Percentiles rank a stretch among this genome's conserved stretches.
phyloP scores from a whole-genome alignment of 1,284 basidiomycete species.

The Singerocomus rubriflavus region DNA sequence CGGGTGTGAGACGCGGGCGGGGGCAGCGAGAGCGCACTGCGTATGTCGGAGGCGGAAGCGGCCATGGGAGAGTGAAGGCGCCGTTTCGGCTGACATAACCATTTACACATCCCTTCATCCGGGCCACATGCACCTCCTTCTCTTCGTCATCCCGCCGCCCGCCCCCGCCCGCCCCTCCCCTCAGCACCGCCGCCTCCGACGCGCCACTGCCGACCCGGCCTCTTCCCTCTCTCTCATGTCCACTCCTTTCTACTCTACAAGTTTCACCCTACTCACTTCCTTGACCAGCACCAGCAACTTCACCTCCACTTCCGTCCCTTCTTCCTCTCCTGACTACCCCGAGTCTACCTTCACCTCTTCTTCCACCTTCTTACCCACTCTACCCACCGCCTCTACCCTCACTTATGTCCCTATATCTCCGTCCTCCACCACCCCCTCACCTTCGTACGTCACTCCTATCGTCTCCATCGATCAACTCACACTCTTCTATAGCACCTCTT shows the following conservation, averaged over 20 bases:
- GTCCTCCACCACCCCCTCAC: neutral
- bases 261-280: neutral
- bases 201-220: too few species aligned
- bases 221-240: neutral
- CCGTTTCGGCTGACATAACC: conserved; percentile 12
- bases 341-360: neutral
- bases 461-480: neutral
- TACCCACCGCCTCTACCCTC: neutral
- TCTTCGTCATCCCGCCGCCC: neutral
- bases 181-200: too few species aligned
- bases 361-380: neutral
- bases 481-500: conserved; percentile 2
- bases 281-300: neutral
- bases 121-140: neutral
- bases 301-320: neutral
- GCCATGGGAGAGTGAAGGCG: conserved; percentile 41
- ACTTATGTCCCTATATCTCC: neutral
- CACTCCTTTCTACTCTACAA: neutral
- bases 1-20: conserved; percentile 11
- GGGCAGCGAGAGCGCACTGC: conserved; percentile 70
- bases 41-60: conserved; percentile 75
- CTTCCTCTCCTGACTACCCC: neutral
- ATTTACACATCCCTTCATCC: too few species aligned
- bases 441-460: conserved; percentile 8
- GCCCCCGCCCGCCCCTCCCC: too few species aligned